phyloP scores from a whole-genome alignment of 2,329 filamentous ascomycete species.

The Chrysoporthe austroafricana region DNA sequence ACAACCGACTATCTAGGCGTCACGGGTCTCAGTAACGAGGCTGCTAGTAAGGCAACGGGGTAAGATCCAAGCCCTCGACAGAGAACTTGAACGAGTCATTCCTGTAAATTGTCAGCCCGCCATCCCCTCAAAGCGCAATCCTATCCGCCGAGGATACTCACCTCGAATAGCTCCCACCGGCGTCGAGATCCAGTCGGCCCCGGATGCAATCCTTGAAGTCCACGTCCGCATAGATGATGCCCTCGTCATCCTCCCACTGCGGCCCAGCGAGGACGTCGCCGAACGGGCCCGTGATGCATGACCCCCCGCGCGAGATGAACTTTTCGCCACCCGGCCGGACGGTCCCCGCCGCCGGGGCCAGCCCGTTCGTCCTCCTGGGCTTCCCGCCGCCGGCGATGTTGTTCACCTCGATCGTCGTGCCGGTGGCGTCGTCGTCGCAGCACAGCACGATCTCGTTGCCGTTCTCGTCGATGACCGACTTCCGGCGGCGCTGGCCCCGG shows the following conservation, averaged over 20 bases:
- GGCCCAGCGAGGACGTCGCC: slow-evolving; percentile 82
- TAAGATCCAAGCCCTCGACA: slow-evolving; percentile 61
- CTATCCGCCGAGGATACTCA: slow-evolving; percentile 44
- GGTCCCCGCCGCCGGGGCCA: no score
- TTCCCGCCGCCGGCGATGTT: slow-evolving; percentile 33
- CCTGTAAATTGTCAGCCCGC: slow-evolving; percentile 37
- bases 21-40: not conserved
- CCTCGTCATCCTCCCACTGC: slow-evolving; percentile 77
- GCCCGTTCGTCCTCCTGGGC: slow-evolving; percentile 42
- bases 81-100: slow-evolving; percentile 66
- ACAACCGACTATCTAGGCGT: not conserved
- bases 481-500: slow-evolving; percentile 24
- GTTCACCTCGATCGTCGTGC: slow-evolving; percentile 16
- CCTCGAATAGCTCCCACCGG: slow-evolving; percentile 83
- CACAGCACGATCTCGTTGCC: slow-evolving; percentile 50
- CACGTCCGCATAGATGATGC: slow-evolving; percentile 71
- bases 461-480: slow-evolving; percentile 38
- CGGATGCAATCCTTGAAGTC: slow-evolving; percentile 88
- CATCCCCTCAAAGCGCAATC: not conserved
- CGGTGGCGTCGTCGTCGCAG: slow-evolving; percentile 25
- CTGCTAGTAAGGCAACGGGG: slow-evolving; percentile 55
- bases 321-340: slow-evolving; percentile 33
- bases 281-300: slow-evolving; percentile 77
- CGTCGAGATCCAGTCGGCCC: slow-evolving; percentile 81
- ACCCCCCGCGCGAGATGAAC: slow-evolving; percentile 76